Percentiles rank a stretch among this genome's conserved stretches.
Conservation (phyloP, 148 eudicot species). For the Mesembryanthemum crystallinum region DNA sequence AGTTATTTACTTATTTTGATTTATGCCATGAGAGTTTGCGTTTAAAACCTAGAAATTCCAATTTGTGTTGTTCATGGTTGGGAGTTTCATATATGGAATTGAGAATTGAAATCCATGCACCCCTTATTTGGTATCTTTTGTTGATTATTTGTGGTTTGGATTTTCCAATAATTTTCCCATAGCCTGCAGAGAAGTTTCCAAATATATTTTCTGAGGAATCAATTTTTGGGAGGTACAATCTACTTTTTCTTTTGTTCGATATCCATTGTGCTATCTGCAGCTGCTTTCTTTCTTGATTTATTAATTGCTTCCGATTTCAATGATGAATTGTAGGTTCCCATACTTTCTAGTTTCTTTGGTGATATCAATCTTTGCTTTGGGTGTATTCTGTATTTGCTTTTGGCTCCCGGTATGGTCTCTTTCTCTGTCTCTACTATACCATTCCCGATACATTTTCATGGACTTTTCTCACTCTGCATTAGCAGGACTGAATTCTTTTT, state of each 20-base stretch:
- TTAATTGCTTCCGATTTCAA: not conserved
- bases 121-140: no score
- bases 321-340: slow-evolving; percentile 37
- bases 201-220: slow-evolving; percentile 35
- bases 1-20: not conserved
- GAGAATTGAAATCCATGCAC: not conserved
- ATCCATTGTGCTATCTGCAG: not conserved
- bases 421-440: not conserved
- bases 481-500: no score
- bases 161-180: not conserved
- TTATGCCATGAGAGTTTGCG: no score
- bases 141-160: not conserved
- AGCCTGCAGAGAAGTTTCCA: slow-evolving; percentile 61
- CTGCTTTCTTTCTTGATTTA: not conserved
- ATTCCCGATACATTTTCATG: not conserved
- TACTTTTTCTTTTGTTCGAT: not conserved
- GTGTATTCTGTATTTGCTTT: slow-evolving; percentile 24
- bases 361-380: slow-evolving; percentile 38
- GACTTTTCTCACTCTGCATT: no score
- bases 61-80: no score
- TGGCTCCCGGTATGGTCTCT: slow-evolving; percentile 48
- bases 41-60: no score
- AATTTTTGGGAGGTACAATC: slow-evolving; percentile 43
- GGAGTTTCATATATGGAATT: no score
- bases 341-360: slow-evolving; percentile 45